phyloP scores from a whole-genome alignment of 805 yeast genomes.

The Maudiozyma pseudohumilis region DNA sequence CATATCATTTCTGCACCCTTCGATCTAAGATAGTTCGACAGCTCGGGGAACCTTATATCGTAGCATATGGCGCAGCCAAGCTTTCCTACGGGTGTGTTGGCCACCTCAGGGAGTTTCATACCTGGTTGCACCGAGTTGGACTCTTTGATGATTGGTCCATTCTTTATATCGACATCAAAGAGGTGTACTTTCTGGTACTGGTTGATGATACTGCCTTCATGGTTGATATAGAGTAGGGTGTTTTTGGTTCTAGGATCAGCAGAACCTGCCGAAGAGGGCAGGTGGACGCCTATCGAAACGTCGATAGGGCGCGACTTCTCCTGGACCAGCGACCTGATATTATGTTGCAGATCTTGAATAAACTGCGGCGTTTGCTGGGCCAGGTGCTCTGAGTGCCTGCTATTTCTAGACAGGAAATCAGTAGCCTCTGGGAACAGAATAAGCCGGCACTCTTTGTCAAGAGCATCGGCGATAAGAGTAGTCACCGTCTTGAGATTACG shows the following conservation, averaged over 20 bases:
- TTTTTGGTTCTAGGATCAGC: constrained; percentile 48
- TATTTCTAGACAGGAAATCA: constrained; percentile 70
- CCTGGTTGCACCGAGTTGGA: constrained; percentile 81
- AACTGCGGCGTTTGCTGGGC: constrained; percentile 39
- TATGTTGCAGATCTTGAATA: constrained; percentile 37
- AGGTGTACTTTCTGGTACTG: constrained; percentile 80
- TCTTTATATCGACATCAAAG: constrained; percentile 72
- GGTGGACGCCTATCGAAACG: constrained; percentile 84
- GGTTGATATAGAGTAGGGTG: constrained; percentile 60
- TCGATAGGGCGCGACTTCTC: constrained; percentile 36
- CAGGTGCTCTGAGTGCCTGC: constrained; percentile 53
- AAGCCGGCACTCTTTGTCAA: constrained; percentile 48
- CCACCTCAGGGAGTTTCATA: constrained; percentile 38
- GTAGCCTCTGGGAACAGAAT: constrained; percentile 90
- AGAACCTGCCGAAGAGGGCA: constrained; percentile 40
- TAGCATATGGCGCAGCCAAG: constrained; percentile 74
- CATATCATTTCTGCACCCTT: constrained; percentile 69
- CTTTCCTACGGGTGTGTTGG: constrained; percentile 49
- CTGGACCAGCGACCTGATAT: constrained; percentile 34
- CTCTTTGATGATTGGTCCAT: constrained; percentile 76
- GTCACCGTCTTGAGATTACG: constrained; percentile 53
- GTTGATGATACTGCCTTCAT: constrained; percentile 53
- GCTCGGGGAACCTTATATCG: constrained; percentile 81
- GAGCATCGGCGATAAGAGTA: constrained; percentile 54
- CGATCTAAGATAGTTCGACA: constrained; percentile 52